Evolutionary conservation across 78 protist genomes (phyloP).

Genomic region (Dictyostelium intermedium): DNA sequence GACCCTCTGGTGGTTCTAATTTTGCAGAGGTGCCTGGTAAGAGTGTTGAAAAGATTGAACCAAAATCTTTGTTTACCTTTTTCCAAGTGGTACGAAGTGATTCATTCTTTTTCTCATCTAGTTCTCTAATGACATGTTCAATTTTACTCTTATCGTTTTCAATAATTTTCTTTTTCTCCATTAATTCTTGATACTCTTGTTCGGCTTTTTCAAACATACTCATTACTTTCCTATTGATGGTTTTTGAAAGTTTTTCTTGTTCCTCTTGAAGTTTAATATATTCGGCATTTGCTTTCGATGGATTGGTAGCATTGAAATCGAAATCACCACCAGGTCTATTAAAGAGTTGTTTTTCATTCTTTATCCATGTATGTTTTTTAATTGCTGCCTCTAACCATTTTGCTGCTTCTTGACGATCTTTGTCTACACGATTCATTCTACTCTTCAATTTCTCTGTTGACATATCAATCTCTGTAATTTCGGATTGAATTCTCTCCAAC

Average conservation of each 20-base stretch:
- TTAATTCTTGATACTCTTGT: conserved; percentile 93
- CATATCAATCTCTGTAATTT: neutral
- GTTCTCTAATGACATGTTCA: conserved; percentile 87
- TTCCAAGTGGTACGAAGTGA: conserved; percentile 91
- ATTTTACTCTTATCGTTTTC: conserved; percentile 95
- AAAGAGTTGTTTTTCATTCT: conserved; percentile 79
- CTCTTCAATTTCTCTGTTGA: conserved; percentile 33
- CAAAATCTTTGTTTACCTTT: conserved; percentile 92
- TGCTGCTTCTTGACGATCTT: conserved; percentile 50
- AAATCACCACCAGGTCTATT: conserved; percentile 79
- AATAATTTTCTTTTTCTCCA: conserved; percentile 88
- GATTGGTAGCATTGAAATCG: conserved; percentile 75
- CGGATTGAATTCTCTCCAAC: neutral
- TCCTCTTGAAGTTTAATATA: conserved; percentile 48
- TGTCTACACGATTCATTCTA: neutral
- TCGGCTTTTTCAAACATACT: conserved; percentile 87
- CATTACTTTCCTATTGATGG: conserved; percentile 94
- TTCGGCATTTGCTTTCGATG: neutral
- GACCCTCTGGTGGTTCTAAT: conserved; percentile 81
- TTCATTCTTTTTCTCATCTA: conserved; percentile 95
- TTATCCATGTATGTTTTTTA: conserved; percentile 85
- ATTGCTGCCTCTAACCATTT: neutral
- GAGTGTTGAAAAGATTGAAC: conserved; percentile 94
- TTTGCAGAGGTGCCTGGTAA: conserved; percentile 96
- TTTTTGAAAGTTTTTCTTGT: conserved; percentile 64